A percentile compares a stretch with the other conserved stretches of the same genome.
These are phyloP conservation scores for Posidonia oceanica DNA, from an alignment of 116 monocot species.

Conservation along the genomic window DNA sequence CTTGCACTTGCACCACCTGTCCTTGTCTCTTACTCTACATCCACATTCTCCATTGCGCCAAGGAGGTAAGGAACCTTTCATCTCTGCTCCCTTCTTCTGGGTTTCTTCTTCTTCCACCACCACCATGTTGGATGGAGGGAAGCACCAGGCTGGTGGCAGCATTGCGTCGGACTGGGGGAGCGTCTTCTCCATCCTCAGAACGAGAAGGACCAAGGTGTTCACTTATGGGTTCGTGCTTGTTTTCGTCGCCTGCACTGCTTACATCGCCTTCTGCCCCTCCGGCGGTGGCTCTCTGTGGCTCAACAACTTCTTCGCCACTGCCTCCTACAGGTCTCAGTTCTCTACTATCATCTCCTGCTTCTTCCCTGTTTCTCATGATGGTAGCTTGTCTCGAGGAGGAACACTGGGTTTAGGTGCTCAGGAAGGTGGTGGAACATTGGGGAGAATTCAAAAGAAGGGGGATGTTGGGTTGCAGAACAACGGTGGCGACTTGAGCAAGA, in stretches of 20 bases:
- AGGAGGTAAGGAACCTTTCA: neutral
- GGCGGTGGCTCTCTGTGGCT: constrained; percentile 31
- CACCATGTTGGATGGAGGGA: neutral
- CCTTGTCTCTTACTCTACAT: neutral
- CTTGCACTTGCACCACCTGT: too few relatives aligned
- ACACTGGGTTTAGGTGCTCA: neutral
- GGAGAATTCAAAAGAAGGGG: too few relatives aligned
- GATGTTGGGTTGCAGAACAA: too few relatives aligned
- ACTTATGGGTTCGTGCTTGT: constrained; percentile 37
- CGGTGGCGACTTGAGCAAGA: too few relatives aligned
- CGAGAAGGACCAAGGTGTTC: constrained; percentile 39
- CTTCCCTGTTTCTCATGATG: constrained; percentile 5
- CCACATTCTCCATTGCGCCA: neutral
- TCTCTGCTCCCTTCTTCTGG: neutral
- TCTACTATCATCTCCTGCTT: constrained; percentile 26
- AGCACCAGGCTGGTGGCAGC: neutral
- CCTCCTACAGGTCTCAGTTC: constrained; percentile 12
- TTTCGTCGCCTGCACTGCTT: constrained; percentile 58
- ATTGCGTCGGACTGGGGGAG: constrained; percentile 7
- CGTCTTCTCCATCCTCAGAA: constrained; percentile 11
- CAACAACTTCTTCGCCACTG: constrained; percentile 28
- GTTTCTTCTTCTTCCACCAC: neutral
- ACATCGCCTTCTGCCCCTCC: constrained; percentile 45
- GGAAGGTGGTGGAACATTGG: constrained; percentile 2
- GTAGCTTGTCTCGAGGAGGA: too few relatives aligned